Percentiles rank a stretch among this genome's conserved stretches.
Evolutionary conservation across 2,329 filamentous ascomycete species (phyloP).

Genomic region (Trichoderma breve): DNA sequence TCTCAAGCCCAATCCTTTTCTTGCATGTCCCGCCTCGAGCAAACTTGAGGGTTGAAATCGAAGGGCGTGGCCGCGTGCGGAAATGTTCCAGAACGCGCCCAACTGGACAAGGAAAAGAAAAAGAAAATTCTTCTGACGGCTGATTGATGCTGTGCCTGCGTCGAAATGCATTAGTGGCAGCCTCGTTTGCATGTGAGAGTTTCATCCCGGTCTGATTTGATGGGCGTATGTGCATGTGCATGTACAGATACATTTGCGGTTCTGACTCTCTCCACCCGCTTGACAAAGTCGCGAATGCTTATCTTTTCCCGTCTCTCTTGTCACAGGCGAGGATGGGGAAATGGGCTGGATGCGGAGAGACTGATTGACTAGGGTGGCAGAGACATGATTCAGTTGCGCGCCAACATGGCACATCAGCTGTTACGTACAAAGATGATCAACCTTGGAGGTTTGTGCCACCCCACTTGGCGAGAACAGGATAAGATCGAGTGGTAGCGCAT

Average conservation of each 20-base stretch:
- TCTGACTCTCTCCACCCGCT: not conserved
- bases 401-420: not conserved
- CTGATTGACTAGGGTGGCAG: not conserved
- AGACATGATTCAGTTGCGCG: conserved; percentile 13
- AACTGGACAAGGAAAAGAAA: not conserved
- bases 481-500: not conserved
- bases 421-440: conserved; percentile 17
- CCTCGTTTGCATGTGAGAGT: not conserved
- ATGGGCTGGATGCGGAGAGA: not conserved
- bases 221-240: not conserved
- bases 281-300: not conserved
- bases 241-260: not conserved
- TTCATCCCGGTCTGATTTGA: not conserved
- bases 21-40: not conserved
- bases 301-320: conserved; percentile 1
- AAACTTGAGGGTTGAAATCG: not conserved
- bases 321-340: conserved; percentile 2
- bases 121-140: not conserved
- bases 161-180: conserved; percentile 2
- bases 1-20: not conserved
- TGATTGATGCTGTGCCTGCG: not conserved
- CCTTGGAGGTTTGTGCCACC: not conserved
- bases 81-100: conserved; percentile 12
- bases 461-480: not conserved
- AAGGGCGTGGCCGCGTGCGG: not conserved